Evolutionary conservation across 495 filamentous ascomycete genomes (phyloP), one percentile per base, ranked within the genome.

Genomic region (Lasiosphaeriaceae sp.): DNA sequence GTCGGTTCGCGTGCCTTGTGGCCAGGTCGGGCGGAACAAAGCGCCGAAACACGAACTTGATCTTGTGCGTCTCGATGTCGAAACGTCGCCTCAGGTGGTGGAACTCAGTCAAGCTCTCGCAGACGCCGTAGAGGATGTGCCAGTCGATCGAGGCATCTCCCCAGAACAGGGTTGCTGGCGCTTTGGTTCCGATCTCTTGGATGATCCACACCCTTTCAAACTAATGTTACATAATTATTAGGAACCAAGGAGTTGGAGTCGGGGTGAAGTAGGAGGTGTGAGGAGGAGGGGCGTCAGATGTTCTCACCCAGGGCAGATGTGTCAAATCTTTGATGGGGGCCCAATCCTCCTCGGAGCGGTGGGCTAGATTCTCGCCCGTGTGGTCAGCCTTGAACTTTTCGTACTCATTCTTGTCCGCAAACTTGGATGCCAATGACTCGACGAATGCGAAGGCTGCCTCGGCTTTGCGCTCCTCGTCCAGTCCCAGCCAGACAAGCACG

Each of bases 1-100:
- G 54, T n/a, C 66, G 57, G 50, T 68, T 68, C 24, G 66, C 60
- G 54, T 66, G 56, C 44, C 57, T 52, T 41, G 58, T 66, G 14
- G 17, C 26, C 24, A 8, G 52, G 4, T 52, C 55, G 37, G 64
- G 64, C 34, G 61, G 56, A 43, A 68, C 52, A 47, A 68, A 66
- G 52, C 66, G 61, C 35, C 49, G 26, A 49, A 59, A 61, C 5
- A 62, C 47, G 50, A 67, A 68, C 19, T 62, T 63, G 37, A 68
- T 64, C 17, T 57, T 46, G 20, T 57, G 43, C 12, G 64, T 68
- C 23, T 24, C 43, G 34, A 63, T 52, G 34, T 54, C 41, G 45
- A 65, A 63, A 5, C 17, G 47, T 21, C 34, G 63, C 50, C 65
- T 63, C 17, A 68, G 60, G 24, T 50, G 63, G 54, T 68, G 57